Conservation (phyloP, 1,139 yeast species). For the Candida neerlandica region DNA sequence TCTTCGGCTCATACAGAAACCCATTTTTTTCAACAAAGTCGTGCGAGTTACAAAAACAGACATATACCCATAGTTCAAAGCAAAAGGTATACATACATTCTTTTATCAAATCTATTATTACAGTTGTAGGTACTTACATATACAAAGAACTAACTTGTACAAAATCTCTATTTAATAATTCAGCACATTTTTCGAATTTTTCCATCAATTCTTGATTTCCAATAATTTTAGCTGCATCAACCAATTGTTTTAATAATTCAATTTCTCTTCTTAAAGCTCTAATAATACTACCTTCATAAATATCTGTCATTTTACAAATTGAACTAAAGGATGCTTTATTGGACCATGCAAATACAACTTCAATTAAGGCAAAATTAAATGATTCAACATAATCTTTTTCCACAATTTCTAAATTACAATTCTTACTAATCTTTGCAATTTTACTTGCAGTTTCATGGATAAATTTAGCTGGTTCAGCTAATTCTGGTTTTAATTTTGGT, state of each 20-base stretch:
- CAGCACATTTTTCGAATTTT: constrained; percentile 86
- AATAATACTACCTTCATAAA: constrained; percentile 93
- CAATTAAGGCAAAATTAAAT: constrained; percentile 93
- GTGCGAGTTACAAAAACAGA: background rate
- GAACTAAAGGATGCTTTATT: constrained; percentile 95
- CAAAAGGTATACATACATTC: no score
- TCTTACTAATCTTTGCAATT: constrained; percentile 85
- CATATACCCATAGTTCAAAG: no score
- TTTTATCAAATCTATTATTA: background rate
- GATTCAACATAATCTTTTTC: constrained; percentile 92
- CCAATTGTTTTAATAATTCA: constrained; percentile 88
- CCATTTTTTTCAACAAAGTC: background rate
- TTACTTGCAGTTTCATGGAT: constrained; percentile 88
- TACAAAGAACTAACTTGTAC: constrained; percentile 96
- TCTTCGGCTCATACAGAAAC: background rate
- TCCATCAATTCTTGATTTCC: constrained; percentile 84
- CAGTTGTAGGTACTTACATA: constrained; percentile 49
- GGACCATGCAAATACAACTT: constrained; percentile 96
- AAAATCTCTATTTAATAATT: constrained; percentile 89
- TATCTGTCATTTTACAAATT: constrained; percentile 98
- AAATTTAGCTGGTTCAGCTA: constrained; percentile 84
- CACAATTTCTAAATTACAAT: constrained; percentile 83
- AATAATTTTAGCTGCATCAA: constrained; percentile 87
- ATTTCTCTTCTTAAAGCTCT: constrained; percentile 93
- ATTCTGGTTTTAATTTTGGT: constrained; percentile 82